These are phyloP conservation scores for Bipolaris zeicola DNA, from an alignment of 2,329 filamentous ascomycete genomes.

Conservation along the genomic window DNA sequence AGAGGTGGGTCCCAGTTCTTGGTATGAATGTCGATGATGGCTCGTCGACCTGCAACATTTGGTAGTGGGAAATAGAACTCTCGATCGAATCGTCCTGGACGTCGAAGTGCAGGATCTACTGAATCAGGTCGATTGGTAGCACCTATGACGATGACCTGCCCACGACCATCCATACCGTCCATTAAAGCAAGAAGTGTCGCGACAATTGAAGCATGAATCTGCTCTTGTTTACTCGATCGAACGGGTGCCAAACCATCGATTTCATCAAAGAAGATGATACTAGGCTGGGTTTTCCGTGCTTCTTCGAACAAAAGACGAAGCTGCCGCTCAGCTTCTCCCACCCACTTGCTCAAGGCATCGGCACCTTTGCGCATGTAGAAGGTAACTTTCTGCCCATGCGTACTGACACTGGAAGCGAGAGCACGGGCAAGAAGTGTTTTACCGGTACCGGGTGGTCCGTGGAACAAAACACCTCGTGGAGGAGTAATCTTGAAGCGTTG, in stretches of 20 bases:
- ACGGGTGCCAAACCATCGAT: conserved; percentile 97
- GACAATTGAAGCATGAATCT: conserved; percentile 93
- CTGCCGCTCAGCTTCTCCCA: conserved; percentile 96
- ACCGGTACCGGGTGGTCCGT: conserved; percentile 95
- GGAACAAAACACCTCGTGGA: conserved; percentile 92
- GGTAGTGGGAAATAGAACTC: conserved; percentile 98
- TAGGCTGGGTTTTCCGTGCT: conserved; percentile 91
- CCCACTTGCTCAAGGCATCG: conserved; percentile 97
- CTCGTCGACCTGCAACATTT: conserved; percentile 75
- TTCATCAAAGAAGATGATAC: conserved; percentile 99
- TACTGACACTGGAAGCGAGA: conserved; percentile 86
- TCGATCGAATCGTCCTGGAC: conserved; percentile 92
- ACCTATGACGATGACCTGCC: conserved; percentile 95
- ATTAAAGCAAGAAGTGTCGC: conserved; percentile 58
- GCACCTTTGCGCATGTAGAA: conserved; percentile 99
- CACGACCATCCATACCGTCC: conserved; percentile 59
- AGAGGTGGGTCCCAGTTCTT: conserved; percentile 85
- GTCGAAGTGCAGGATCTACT: conserved; percentile 91
- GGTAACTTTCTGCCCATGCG: conserved; percentile 90
- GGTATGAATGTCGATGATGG: conserved; percentile 95
- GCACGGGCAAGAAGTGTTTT: conserved; percentile 96
- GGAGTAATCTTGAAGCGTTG: conserved; percentile 89
- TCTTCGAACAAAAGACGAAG: conserved; percentile 93
- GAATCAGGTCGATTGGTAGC: conserved; percentile 98
- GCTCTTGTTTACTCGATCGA: conserved; percentile 95